Evolutionary conservation across 2,329 filamentous ascomycete genomes (phyloP), one percentile per base, ranked within the genome.

Genomic region (Colletotrichum liaoningense): DNA sequence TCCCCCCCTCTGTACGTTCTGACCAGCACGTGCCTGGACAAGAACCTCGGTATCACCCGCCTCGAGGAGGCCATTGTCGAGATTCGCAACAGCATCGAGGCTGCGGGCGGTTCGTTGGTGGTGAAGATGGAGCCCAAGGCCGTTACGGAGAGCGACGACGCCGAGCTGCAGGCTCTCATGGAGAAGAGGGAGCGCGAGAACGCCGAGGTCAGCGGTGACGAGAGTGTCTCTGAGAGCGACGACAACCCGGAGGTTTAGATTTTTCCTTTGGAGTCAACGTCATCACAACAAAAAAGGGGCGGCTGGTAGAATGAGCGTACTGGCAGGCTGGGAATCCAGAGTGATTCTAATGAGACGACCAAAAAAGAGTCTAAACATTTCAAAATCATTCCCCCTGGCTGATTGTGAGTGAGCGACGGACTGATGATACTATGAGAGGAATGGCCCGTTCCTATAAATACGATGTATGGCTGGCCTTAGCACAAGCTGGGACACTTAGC

Each of bases 101-200:
- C 84, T 58, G 90, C 93, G 1, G 94, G 94, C 67, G 97, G 97
- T 74, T 92, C 91, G 81, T 93, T 96, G 80, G 90, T 93, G 56
- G 93, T 98, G 79, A 98, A 97, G 91, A 99, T 99, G 97, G 95
- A 97, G 80, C 97, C 97, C 78, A 98, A 98, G 92, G 97, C 97
- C 5, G 97, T 99, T 75, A 99, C 97, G 1, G 97, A 98, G 89
- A 97, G 95, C 83, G 97, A 99, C 80, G 97, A 99, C 81, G 97
- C 96, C 30, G 95, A 98, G 85, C 88, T 99, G 77, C 95, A 98
- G 84, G 97, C 96, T 65, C 90, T 99, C 77, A 99, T 99, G 97
- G 97, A 98, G 89, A 98, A 98, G 92, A 93, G 94, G 77, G 97
- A 98, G 88, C 93, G 95, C 77, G 96, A 98, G 90, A 99, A 99